Evolutionary conservation across 2,329 filamentous ascomycete species (phyloP).

Genomic region (Sarocladium kiliense): DNA sequence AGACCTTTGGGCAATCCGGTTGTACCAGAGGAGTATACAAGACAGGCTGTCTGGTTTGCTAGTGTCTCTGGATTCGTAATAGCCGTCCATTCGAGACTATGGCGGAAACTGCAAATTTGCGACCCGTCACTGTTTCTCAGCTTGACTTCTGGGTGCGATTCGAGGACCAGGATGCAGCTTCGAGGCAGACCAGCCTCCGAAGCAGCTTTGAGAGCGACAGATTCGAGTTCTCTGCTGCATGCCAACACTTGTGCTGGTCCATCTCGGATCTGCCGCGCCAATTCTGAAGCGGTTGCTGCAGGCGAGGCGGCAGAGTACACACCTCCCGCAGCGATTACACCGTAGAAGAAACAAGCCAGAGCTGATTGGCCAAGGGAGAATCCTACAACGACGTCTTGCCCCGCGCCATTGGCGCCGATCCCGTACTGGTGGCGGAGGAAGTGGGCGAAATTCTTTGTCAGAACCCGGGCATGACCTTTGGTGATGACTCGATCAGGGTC

Average conservation of each 20-base stretch:
- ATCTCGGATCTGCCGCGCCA: slow-evolving; percentile 39
- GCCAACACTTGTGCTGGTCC: slow-evolving; percentile 33
- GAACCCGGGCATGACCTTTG: slow-evolving; percentile 40
- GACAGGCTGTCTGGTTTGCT: slow-evolving; percentile 31
- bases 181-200: slow-evolving; percentile 36
- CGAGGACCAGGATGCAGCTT: slow-evolving; percentile 45
- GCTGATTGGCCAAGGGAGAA: slow-evolving; percentile 53
- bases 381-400: slow-evolving; percentile 46
- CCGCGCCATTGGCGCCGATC: slow-evolving; percentile 32
- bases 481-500: slow-evolving; percentile 49
- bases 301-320: slow-evolving; percentile 52
- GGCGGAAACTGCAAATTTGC: slow-evolving; percentile 21
- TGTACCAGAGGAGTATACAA: slow-evolving; percentile 44
- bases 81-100: slow-evolving; percentile 44
- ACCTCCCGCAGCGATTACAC: slow-evolving; percentile 53
- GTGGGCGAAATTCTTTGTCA: slow-evolving; percentile 48
- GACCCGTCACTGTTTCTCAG: slow-evolving; percentile 20
- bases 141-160: slow-evolving; percentile 26
- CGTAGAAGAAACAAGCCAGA: slow-evolving; percentile 48
- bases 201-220: slow-evolving; percentile 43
- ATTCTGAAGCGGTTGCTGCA: slow-evolving; percentile 42
- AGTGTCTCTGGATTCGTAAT: slow-evolving; percentile 46
- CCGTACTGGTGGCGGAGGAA: slow-evolving; percentile 47
- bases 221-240: slow-evolving; percentile 42
- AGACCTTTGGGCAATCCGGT: slow-evolving; percentile 41